A percentile compares a stretch with the other conserved stretches of the same genome.
Conservation (phyloP, 257 asterid species). For the Solanum bulbocastanum region DNA sequence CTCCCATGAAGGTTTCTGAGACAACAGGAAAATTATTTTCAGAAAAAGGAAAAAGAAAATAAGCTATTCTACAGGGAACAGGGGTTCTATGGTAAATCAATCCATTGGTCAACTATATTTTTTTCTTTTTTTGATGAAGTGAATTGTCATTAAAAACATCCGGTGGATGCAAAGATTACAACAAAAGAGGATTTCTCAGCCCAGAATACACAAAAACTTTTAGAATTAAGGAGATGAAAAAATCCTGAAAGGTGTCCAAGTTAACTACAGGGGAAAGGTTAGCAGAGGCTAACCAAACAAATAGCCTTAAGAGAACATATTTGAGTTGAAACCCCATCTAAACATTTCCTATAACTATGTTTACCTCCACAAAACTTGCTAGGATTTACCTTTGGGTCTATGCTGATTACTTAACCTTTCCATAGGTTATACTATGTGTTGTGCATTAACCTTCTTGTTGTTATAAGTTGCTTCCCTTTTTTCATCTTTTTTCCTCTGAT, state of each 20-base stretch:
- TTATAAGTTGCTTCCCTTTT: neutral
- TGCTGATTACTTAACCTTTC: too few species aligned
- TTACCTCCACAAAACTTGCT: too few species aligned
- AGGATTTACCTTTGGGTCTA: too few species aligned
- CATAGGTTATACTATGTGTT: too few species aligned
- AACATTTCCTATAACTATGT: too few species aligned
- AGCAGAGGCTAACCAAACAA: neutral
- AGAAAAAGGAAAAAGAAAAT: constrained; percentile 2
- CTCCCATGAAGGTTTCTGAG: constrained; percentile 98
- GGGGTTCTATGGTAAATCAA: neutral
- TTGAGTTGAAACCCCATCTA: neutral
- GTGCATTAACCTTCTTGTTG: too few species aligned
- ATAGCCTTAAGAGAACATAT: neutral
- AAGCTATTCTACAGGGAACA: neutral
- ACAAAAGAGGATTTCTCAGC: neutral
- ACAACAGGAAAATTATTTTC: neutral
- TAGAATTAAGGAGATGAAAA: neutral
- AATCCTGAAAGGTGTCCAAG: neutral
- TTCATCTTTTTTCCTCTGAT: neutral
- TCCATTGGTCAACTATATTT: neutral
- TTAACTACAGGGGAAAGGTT: neutral
- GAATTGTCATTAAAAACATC: neutral
- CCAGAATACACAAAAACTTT: neutral
- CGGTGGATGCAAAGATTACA: neutral
- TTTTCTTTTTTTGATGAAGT: neutral